phyloP scores from a whole-genome alignment of 1,139 yeast species.

The Barnettozyma hawaiiensis region DNA sequence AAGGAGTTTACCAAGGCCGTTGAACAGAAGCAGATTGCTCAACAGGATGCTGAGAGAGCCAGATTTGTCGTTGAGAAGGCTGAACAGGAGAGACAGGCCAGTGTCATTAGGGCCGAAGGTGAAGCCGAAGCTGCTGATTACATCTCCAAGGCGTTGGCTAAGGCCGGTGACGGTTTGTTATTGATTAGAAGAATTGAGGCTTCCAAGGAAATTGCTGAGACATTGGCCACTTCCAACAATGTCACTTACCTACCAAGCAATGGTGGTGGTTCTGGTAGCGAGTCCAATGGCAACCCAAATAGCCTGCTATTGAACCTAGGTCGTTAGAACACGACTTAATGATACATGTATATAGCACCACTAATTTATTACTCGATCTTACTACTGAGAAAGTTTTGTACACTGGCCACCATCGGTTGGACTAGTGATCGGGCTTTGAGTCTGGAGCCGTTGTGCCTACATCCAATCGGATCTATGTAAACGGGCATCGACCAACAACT shows the following conservation, averaged over 20 bases:
- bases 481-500: too few relatives aligned
- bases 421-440: not conserved
- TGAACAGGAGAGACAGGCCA: constrained; percentile 94
- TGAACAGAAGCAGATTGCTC: constrained; percentile 98
- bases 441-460: too few relatives aligned
- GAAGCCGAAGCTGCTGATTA: constrained; percentile 98
- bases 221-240: constrained; percentile 77
- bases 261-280: constrained; percentile 30
- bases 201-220: constrained; percentile 87
- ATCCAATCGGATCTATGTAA: too few relatives aligned
- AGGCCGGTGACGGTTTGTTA: constrained; percentile 94
- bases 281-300: constrained; percentile 34
- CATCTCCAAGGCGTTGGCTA: constrained; percentile 86
- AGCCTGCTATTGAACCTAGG: constrained; percentile 52
- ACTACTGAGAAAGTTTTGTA: too few relatives aligned
- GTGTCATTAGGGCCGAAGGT: constrained; percentile 96
- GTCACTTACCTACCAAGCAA: constrained; percentile 84
- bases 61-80: constrained; percentile 92
- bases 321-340: constrained; percentile 32
- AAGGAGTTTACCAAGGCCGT: constrained; percentile 97
- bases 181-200: constrained; percentile 96
- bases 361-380: constrained; percentile 2
- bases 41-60: constrained; percentile 98
- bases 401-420: too few relatives aligned
- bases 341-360: constrained; percentile 8